phyloP scores from a whole-genome alignment of 192 early-diverging fungal species.

The Chytriomyces confervae region DNA sequence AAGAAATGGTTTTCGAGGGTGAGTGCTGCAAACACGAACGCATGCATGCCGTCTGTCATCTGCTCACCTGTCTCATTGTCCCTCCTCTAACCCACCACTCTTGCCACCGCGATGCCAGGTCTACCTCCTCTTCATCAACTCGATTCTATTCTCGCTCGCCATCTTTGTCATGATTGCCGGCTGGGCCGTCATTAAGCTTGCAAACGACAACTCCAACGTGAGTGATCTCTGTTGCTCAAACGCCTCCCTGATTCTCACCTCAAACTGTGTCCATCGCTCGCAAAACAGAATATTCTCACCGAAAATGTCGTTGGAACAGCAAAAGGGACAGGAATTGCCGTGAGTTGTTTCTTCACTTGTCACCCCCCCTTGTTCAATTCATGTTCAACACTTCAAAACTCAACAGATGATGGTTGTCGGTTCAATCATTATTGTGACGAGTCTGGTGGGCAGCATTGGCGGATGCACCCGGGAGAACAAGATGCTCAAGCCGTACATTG shows the following conservation, averaged over 20 bases:
- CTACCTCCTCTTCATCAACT: conserved; percentile 20
- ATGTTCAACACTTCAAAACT: neutral
- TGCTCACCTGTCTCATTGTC: neutral
- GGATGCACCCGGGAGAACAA: conserved; percentile 12
- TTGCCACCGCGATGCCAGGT: neutral
- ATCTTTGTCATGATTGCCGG: conserved; percentile 10
- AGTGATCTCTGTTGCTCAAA: neutral
- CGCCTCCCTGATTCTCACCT: neutral
- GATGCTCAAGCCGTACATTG: conserved; percentile 24
- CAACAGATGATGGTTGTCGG: conserved; percentile 1
- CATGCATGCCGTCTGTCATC: neutral
- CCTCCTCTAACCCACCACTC: neutral
- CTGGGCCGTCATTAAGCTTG: neutral
- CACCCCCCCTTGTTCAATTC: neutral
- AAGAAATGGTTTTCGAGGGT: conserved; percentile 33
- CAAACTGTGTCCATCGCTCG: neutral
- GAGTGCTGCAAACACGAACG: neutral
- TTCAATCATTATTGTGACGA: neutral
- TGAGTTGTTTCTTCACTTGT: neutral
- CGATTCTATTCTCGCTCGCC: conserved; percentile 7
- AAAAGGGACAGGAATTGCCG: neutral
- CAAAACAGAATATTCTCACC: neutral
- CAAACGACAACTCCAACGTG: neutral
- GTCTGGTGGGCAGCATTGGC: conserved; percentile 11
- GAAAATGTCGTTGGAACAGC: neutral